Evolutionary conservation across 805 yeast genomes (phyloP).

Genomic region (Geotrichum ghanense): DNA sequence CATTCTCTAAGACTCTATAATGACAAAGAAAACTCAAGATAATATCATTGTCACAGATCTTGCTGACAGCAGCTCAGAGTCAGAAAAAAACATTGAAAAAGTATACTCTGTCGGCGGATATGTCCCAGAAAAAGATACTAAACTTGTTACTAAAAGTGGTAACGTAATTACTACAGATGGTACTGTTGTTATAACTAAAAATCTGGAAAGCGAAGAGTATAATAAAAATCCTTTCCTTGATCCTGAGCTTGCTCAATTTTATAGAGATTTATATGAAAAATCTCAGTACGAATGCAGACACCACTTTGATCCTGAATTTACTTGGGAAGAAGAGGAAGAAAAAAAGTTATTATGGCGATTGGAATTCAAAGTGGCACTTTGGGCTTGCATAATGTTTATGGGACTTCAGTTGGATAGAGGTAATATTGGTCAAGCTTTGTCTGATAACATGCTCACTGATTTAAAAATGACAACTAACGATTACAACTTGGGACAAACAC

Average conservation of each 20-base stretch:
- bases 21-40: too few relatives aligned
- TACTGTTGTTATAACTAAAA: not conserved
- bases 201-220: not conserved
- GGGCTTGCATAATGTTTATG: conserved; percentile 50
- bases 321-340: conserved; percentile 46
- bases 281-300: conserved; percentile 43
- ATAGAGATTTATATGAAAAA: conserved; percentile 34
- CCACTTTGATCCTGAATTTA: conserved; percentile 45
- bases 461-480: conserved; percentile 42
- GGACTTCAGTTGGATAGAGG: conserved; percentile 50
- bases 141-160: not conserved
- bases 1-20: too few relatives aligned
- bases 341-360: conserved; percentile 35
- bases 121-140: not conserved
- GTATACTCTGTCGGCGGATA: too few relatives aligned
- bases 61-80: too few relatives aligned
- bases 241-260: conserved; percentile 36
- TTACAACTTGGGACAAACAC: conserved; percentile 48
- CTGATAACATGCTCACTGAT: conserved; percentile 45
- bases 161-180: not conserved
- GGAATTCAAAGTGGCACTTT: conserved; percentile 43
- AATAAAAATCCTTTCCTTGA: conserved; percentile 32
- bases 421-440: conserved; percentile 44
- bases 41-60: too few relatives aligned
- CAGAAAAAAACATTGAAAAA: too few relatives aligned